Percentiles rank a stretch among this genome's conserved stretches.
Evolutionary conservation across 2,329 filamentous ascomycete species (phyloP).

Genomic region (Penicillium sp.): DNA sequence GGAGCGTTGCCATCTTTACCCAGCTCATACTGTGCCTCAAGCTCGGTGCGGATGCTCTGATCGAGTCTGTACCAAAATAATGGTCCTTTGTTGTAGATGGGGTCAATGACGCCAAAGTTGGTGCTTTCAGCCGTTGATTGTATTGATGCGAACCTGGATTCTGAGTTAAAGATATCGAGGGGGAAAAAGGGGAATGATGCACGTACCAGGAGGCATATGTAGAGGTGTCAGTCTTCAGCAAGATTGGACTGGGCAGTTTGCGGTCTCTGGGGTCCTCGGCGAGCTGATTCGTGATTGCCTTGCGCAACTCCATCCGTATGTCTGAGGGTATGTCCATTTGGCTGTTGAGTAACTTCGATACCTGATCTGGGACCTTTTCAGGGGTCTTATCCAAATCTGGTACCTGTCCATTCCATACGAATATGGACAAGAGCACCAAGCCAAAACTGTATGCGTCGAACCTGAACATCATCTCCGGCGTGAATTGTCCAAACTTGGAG

Average conservation of each 20-base stretch:
- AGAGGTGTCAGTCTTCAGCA: slow-evolving; percentile 22
- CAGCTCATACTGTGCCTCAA: slow-evolving; percentile 25
- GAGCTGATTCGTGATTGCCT: slow-evolving; percentile 21
- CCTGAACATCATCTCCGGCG: slow-evolving; percentile 27
- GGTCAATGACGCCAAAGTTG: slow-evolving; percentile 26
- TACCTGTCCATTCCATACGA: slow-evolving; percentile 19
- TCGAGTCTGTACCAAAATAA: slow-evolving; percentile 32
- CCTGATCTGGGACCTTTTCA: slow-evolving; percentile 12
- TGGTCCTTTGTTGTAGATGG: slow-evolving; percentile 31
- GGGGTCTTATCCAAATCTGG: slow-evolving; percentile 11
- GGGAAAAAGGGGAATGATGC: neutral
- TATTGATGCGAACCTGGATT: slow-evolving; percentile 22
- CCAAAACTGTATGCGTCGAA: slow-evolving; percentile 33
- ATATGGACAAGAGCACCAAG: slow-evolving; percentile 27
- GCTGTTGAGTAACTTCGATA: slow-evolving; percentile 15
- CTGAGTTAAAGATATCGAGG: neutral
- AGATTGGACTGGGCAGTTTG: slow-evolving; percentile 18
- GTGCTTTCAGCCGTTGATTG: slow-evolving; percentile 12
- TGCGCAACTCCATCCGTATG: slow-evolving; percentile 20
- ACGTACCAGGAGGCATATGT: slow-evolving; percentile 28
- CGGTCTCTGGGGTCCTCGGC: slow-evolving; percentile 26
- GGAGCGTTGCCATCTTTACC: slow-evolving; percentile 13
- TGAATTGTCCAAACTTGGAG: slow-evolving; percentile 16
- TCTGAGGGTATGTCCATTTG: slow-evolving; percentile 20
- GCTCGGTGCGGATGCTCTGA: slow-evolving; percentile 22